phyloP scores from a whole-genome alignment of 2,329 filamentous ascomycete species.

The Pyricularia sp. region DNA sequence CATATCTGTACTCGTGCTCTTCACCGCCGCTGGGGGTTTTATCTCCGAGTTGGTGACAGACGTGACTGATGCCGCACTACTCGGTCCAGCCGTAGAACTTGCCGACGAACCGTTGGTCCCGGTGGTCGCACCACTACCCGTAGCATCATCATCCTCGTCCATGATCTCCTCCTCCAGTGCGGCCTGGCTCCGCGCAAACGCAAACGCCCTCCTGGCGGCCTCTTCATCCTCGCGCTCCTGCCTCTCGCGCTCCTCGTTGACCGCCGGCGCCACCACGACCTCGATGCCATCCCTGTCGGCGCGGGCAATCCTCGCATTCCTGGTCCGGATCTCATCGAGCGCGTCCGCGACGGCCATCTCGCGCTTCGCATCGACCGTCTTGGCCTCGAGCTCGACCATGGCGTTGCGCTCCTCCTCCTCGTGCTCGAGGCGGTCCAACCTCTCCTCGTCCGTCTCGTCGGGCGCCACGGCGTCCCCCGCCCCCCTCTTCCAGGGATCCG shows the following conservation, averaged over 20 bases:
- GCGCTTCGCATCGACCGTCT: constrained; percentile 82
- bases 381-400: constrained; percentile 91
- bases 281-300: constrained; percentile 57
- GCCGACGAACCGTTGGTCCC: constrained; percentile 18
- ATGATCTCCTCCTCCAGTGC: constrained; percentile 20
- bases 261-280: constrained; percentile 39
- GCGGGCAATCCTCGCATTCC: constrained; percentile 81
- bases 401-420: constrained; percentile 75
- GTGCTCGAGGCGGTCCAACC: constrained; percentile 71
- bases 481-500: constrained; percentile 74
- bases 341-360: constrained; percentile 98
- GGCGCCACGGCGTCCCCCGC: constrained; percentile 43
- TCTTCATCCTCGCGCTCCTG: constrained; percentile 79
- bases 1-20: constrained; percentile 15
- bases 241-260: constrained; percentile 50
- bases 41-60: background rate
- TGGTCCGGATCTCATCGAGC: constrained; percentile 83
- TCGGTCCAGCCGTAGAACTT: constrained; percentile 7
- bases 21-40: constrained; percentile 3
- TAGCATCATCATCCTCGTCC: constrained; percentile 42
- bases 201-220: constrained; percentile 70
- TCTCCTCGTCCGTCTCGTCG: constrained; percentile 79
- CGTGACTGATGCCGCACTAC: background rate
- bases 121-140: constrained; percentile 25
- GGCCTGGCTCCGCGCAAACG: constrained; percentile 44